A percentile compares a stretch with the other conserved stretches of the same genome.
Conservation (phyloP, 1,139 yeast species). For the Pichia sp. region DNA sequence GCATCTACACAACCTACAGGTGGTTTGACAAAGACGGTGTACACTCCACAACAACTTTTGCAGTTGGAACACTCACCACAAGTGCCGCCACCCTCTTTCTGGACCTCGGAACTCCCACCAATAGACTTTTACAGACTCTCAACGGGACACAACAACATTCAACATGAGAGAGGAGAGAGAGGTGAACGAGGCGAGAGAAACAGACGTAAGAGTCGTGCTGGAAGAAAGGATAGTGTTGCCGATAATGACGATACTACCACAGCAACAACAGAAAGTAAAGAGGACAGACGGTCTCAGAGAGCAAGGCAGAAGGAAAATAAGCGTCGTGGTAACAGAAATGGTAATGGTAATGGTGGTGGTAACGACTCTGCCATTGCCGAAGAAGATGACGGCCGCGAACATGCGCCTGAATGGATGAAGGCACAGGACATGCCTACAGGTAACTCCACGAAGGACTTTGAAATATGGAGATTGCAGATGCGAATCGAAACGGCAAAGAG, state of each 20-base stretch:
- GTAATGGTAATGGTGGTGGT: conserved; percentile 2
- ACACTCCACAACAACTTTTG: too few relatives aligned
- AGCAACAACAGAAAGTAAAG: too few relatives aligned
- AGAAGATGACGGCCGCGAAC: conserved; percentile 35
- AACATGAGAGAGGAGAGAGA: neutral
- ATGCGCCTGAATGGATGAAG: conserved; percentile 49
- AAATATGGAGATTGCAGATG: conserved; percentile 61
- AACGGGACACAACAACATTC: neutral
- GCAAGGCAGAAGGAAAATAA: conserved; percentile 15
- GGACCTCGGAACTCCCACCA: conserved; percentile 9
- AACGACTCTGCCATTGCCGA: neutral
- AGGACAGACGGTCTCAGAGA: conserved; percentile 12
- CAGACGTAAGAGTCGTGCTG: too few relatives aligned
- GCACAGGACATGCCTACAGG: conserved; percentile 33
- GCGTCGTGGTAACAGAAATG: conserved; percentile 9
- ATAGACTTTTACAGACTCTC: conserved; percentile 12
- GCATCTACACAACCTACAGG: neutral
- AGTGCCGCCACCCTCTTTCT: conserved; percentile 4
- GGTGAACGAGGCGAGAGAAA: conserved; percentile 3
- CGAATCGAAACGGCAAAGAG: conserved; percentile 47
- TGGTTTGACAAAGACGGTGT: neutral
- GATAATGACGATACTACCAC: too few relatives aligned
- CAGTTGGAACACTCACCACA: conserved; percentile 35
- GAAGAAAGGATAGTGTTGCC: too few relatives aligned
- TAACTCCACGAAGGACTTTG: conserved; percentile 65